Base-by-base conservation (phyloP, 2,329 filamentous ascomycete genomes). In the Pseudogymnoascus sp. region DNA sequence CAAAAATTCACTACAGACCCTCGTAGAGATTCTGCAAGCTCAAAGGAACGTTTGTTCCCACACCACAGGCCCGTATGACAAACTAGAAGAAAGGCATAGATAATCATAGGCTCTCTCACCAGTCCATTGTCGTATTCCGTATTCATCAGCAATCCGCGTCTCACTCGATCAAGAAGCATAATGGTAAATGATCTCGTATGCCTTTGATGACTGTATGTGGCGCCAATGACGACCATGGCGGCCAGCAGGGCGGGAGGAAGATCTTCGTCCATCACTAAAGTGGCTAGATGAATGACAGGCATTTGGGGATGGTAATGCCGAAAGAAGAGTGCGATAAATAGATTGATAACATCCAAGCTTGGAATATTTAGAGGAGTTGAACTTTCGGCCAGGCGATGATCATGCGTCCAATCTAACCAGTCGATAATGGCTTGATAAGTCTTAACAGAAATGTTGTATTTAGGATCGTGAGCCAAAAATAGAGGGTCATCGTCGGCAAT, bases 241-340 rank as follows among this genome's bases (percentile, higher is more conserved):
- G 66, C 65, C 28, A 71, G 60, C 11, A 71, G 57, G n/a, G 70
- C 66, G 11, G 69, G 63, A 13, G 70, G 68, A 1, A 71, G 62
- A 60, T 69, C 68, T 6, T 62, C 45, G 34, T 71, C 68, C 8
- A 64, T 66, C 43, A 69, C 66, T 10, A 71, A 64, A 3, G 70
- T 71, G 10, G 68, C 41, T 62, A 69, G 67, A 60, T 71, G 70
- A 6, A 71, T 63, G 2, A 71, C 68, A 6, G 70, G 70, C 63
- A 69, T 69, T 51, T 71, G 70, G n/a, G 63, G 65, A 14, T 68
- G 70, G 41, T 70, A 71, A 31, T 67, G 63, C 43, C 70, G 57
- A 60, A 71, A 71, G 64, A 70, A 71, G 8, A 71, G 61, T 1
- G 65, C 64, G 16, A 71, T 71, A 25, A 71, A 69, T 10, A 71